phyloP scores from a whole-genome alignment of 495 filamentous ascomycete genomes.

The Tuber magnatum region DNA sequence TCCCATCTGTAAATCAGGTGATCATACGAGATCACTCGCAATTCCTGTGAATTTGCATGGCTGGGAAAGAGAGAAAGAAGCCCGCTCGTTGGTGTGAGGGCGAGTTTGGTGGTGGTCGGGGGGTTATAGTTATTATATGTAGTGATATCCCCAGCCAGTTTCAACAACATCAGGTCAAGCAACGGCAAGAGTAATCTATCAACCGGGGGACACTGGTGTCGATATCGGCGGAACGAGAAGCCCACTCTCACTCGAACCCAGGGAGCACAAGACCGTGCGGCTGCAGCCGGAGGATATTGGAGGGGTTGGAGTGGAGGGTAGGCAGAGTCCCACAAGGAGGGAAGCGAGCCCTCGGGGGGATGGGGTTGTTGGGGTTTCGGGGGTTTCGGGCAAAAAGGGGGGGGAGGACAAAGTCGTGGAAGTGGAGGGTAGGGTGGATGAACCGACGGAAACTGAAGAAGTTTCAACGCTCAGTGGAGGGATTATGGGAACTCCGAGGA shows the following conservation, averaged over 20 bases:
- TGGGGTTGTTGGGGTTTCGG: background rate
- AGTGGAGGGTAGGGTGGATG: background rate
- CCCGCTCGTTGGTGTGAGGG: too few species aligned
- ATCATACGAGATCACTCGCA: background rate
- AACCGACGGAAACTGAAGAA: background rate
- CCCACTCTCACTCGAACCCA: slow-evolving; percentile 3
- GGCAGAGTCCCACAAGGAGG: background rate
- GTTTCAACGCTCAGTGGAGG: background rate
- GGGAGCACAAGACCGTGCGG: slow-evolving; percentile 3
- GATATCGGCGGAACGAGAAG: background rate
- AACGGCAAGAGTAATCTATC: too few species aligned
- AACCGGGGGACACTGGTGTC: background rate
- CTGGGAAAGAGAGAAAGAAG: too few species aligned
- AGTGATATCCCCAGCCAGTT: too few species aligned
- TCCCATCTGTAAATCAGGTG: background rate
- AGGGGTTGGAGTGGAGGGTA: background rate
- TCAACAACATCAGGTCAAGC: too few species aligned
- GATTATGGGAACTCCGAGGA: background rate
- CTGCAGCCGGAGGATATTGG: slow-evolving; percentile 11
- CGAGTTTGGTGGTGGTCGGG: too few species aligned
- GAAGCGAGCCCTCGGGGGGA: background rate
- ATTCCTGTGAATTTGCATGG: too few species aligned
- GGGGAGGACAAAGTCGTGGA: background rate
- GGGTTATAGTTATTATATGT: too few species aligned
- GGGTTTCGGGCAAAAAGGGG: background rate